Base-by-base conservation (phyloP, 1,284 basidiomycete genomes). In the Afroboletus lepidellus region DNA sequence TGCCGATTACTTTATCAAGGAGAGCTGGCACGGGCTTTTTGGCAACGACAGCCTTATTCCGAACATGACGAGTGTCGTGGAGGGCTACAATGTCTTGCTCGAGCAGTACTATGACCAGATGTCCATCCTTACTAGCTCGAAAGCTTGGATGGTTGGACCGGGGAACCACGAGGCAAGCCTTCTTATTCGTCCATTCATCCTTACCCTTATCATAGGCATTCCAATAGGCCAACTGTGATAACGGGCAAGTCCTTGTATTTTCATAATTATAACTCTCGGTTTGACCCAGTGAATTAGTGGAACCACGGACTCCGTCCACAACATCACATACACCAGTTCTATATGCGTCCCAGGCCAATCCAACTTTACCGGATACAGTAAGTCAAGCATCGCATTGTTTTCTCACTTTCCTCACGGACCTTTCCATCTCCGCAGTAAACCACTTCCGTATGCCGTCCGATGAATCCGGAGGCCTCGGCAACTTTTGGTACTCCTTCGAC, bases 401-500 rank as follows among this genome's bases (percentile, higher is more conserved):
- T 12, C 27, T 29, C 27, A 29, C 27, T 8, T 29, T 29, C 6
- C 8, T 29, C 12, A 29, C 8, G 2, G 27, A 29, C 2, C 11
- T 41, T 33, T 38, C n/a, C 9, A 29, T 18, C 3, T 1, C 16
- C 24, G n/a, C 32, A 68, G 64, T 63, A 23, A 65, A 61, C 29
- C 63, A 66, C 41, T 68, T 61, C 44, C 48, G 48, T n/a, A 65
- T 68, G 63, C 66, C 66, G 11, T 65, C 66, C 4, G 48, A 54
- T 0, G 66, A 61, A 42, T 66, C 64, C 1, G 62, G 62, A 3
- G 57, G 63, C 3, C 37, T 61, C 18, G 48, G 64, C 16, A 67
- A 65, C 34, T 67, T 69, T 20, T 69, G 64, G 64, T 68, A 65
- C 48, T 65, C 64, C 5, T 65, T 65, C n/a, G 54, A 69, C 48